Evolutionary conservation across 805 yeast genomes (phyloP).

Genomic region (Zygoascus bituminiphila): DNA sequence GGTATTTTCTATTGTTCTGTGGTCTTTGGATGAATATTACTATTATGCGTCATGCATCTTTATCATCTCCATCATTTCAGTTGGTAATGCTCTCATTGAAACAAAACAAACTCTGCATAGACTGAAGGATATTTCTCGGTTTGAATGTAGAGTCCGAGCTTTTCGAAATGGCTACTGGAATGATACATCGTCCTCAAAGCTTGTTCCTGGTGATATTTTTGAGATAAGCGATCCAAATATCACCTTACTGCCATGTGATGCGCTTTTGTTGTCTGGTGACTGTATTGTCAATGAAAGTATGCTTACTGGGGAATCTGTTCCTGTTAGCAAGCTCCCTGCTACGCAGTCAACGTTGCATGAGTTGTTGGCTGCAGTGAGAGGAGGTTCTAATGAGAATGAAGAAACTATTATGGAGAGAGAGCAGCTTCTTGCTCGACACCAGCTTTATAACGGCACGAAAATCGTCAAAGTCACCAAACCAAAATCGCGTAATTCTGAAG

Average conservation of each 20-base stretch:
- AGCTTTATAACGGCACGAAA: slow-evolving; percentile 81
- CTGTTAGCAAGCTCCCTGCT: slow-evolving; percentile 76
- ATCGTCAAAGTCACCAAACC: slow-evolving; percentile 74
- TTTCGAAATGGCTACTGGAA: slow-evolving; percentile 93
- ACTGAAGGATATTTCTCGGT: slow-evolving; percentile 62
- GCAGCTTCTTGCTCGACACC: slow-evolving; percentile 61
- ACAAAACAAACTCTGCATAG: slow-evolving; percentile 68
- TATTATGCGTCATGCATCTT: slow-evolving; percentile 93
- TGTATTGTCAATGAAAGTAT: slow-evolving; percentile 96
- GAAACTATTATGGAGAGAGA: slow-evolving; percentile 26
- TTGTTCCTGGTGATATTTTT: slow-evolving; percentile 94
- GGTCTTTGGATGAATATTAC: slow-evolving; percentile 89
- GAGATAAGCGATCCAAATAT: slow-evolving; percentile 86
- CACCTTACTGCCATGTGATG: slow-evolving; percentile 75
- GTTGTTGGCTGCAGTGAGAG: slow-evolving; percentile 39
- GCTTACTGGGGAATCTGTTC: slow-evolving; percentile 98
- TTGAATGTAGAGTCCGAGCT: slow-evolving; percentile 76
- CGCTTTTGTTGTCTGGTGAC: slow-evolving; percentile 80
- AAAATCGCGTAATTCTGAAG: slow-evolving; percentile 31
- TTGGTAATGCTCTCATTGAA: slow-evolving; percentile 74
- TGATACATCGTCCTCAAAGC: slow-evolving; percentile 60
- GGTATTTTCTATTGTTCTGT: slow-evolving; percentile 79
- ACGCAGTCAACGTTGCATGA: slow-evolving; percentile 50
- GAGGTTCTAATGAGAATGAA: slow-evolving; percentile 33
- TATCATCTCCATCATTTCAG: slow-evolving; percentile 72